Conservation (phyloP, 2,329 filamentous ascomycete species). For the Botrytis pseudocinerea region DNA sequence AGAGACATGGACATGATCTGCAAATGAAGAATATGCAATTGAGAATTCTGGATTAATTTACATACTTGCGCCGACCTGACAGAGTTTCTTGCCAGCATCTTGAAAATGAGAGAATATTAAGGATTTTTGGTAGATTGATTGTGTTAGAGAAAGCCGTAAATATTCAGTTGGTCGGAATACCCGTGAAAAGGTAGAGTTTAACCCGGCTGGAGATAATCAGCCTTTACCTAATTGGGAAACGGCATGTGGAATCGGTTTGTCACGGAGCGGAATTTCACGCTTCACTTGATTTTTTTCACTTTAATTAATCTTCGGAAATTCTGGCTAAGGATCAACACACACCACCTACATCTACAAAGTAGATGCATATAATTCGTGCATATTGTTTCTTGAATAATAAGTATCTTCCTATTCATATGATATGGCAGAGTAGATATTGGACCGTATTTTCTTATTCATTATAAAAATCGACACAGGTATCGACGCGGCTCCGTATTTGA, state of each 20-base stretch:
- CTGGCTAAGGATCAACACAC: not conserved
- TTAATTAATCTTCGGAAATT: not conserved
- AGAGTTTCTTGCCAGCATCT: slow-evolving; percentile 41
- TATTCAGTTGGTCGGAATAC: slow-evolving; percentile 18
- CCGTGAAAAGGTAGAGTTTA: slow-evolving; percentile 22
- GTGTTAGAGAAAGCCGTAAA: slow-evolving; percentile 11
- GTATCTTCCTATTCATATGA: not conserved
- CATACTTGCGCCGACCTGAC: slow-evolving; percentile 49
- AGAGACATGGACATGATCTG: slow-evolving; percentile 9
- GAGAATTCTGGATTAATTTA: slow-evolving; percentile 24
- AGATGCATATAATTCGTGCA: not conserved
- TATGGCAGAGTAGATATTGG: not conserved
- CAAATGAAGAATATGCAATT: slow-evolving; percentile 33
- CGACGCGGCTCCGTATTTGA: not conserved
- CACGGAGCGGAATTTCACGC: slow-evolving; percentile 23
- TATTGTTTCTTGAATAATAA: not conserved
- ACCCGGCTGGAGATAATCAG: slow-evolving; percentile 7
- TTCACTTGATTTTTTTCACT: slow-evolving; percentile 15
- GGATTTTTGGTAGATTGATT: slow-evolving; percentile 12
- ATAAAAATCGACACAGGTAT: not conserved
- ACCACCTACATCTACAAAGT: not conserved
- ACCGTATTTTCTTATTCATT: not conserved
- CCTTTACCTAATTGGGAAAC: slow-evolving; percentile 22
- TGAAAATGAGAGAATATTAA: slow-evolving; percentile 26
- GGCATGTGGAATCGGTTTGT: slow-evolving; percentile 22